Conservation (phyloP, 2,329 filamentous ascomycete species). For the Ascocoryne sarcoides region DNA sequence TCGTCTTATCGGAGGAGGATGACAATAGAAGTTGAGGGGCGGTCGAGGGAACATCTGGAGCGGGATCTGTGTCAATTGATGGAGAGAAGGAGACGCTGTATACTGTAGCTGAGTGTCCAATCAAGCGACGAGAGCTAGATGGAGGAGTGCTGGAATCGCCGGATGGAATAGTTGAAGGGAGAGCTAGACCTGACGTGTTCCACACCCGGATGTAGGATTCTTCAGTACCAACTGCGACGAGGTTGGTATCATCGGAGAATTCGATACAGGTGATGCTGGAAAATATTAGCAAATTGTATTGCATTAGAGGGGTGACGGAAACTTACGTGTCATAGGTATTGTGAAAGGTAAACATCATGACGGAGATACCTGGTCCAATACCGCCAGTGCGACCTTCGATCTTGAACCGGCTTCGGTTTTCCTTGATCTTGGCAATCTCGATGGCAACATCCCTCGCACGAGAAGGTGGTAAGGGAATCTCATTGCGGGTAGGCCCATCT, state of each 20-base stretch:
- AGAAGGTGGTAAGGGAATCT: slow-evolving; percentile 80
- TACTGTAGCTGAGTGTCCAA: slow-evolving; percentile 84
- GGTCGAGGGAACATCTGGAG: slow-evolving; percentile 33
- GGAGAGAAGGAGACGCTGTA: slow-evolving; percentile 80
- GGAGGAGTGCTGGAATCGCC: slow-evolving; percentile 52
- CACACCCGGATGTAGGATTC: slow-evolving; percentile 96
- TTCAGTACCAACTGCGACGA: slow-evolving; percentile 81
- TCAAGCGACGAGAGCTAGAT: slow-evolving; percentile 64
- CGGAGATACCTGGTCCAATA: slow-evolving; percentile 72
- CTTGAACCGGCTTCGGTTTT: slow-evolving; percentile 84
- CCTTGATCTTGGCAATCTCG: slow-evolving; percentile 88
- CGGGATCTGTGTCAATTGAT: slow-evolving; percentile 16
- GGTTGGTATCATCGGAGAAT: slow-evolving; percentile 81
- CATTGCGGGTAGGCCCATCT: slow-evolving; percentile 68
- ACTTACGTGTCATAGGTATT: slow-evolving; percentile 83
- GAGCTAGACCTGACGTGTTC: slow-evolving; percentile 76
- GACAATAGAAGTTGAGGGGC: slow-evolving; percentile 74
- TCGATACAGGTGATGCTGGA: slow-evolving; percentile 81
- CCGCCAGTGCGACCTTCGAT: slow-evolving; percentile 80
- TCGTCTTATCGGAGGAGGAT: slow-evolving; percentile 74
- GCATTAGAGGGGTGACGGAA: neutral
- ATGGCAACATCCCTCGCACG: slow-evolving; percentile 84
- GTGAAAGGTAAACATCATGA: slow-evolving; percentile 98
- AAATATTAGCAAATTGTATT: slow-evolving; percentile 11
- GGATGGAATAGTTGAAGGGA: slow-evolving; percentile 59